A percentile compares a stretch with the other conserved stretches of the same genome.
These are phyloP conservation scores for Cordyceps farinosa DNA, from an alignment of 2,329 filamentous ascomycete genomes.

Conservation along the genomic window DNA sequence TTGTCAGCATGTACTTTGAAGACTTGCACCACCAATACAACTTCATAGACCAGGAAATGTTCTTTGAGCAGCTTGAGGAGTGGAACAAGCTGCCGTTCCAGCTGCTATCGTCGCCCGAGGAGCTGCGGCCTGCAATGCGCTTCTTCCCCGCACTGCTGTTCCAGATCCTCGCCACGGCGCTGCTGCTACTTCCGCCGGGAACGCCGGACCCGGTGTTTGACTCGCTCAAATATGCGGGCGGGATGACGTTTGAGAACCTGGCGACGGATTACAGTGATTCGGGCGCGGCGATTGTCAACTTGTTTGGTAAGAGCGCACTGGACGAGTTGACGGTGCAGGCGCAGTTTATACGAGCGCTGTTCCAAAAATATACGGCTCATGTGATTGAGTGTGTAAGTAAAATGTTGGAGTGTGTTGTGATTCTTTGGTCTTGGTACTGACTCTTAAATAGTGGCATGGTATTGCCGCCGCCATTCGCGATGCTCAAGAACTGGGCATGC, in stretches of 20 bases:
- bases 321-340: slow-evolving; percentile 55
- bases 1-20: slow-evolving; percentile 52
- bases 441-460: slow-evolving; percentile 46
- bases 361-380: slow-evolving; percentile 56
- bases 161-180: slow-evolving; percentile 52
- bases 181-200: slow-evolving; percentile 49
- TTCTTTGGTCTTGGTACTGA: slow-evolving; percentile 8
- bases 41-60: slow-evolving; percentile 50
- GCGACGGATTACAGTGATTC: slow-evolving; percentile 59
- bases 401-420: neutral
- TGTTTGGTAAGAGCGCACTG: slow-evolving; percentile 56
- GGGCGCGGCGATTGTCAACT: slow-evolving; percentile 47
- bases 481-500: slow-evolving; percentile 60
- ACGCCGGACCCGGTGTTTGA: slow-evolving; percentile 47
- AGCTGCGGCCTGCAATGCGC: slow-evolving; percentile 48
- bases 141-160: slow-evolving; percentile 59
- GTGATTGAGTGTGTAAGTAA: slow-evolving; percentile 53
- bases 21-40: slow-evolving; percentile 60
- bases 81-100: slow-evolving; percentile 55
- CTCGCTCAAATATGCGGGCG: slow-evolving; percentile 54
- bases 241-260: slow-evolving; percentile 59
- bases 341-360: slow-evolving; percentile 53
- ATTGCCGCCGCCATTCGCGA: slow-evolving; percentile 56
- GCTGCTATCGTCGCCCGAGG: slow-evolving; percentile 46
- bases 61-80: slow-evolving; percentile 47